Conservation (phyloP, 202 grass and related monocot species). For the Dendrocalamus latiflorus region DNA sequence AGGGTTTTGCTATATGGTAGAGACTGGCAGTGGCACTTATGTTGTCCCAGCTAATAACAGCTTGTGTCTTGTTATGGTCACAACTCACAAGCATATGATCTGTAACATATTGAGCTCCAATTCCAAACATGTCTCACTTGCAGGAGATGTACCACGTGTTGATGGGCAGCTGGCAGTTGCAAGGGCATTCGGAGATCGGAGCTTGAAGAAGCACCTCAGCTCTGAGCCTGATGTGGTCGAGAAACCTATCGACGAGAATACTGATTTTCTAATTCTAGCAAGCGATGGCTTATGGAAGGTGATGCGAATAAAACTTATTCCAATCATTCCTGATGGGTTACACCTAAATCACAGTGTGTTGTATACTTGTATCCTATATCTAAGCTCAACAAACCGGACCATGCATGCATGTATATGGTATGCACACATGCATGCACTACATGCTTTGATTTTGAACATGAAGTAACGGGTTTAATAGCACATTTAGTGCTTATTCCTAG, state of each 20-base stretch:
- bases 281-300: constrained; percentile 99
- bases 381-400: background rate
- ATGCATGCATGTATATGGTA: background rate
- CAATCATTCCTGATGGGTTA: background rate
- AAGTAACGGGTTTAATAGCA: background rate
- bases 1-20: too few relatives aligned
- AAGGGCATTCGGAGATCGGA: constrained; percentile 86
- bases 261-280: constrained; percentile 85
- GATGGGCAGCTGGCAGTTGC: constrained; percentile 95
- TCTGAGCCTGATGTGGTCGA: constrained; percentile 65
- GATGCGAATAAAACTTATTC: constrained; percentile 20
- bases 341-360: background rate
- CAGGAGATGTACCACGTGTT: constrained; percentile 92
- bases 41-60: background rate
- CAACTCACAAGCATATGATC: background rate
- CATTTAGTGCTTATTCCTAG: background rate
- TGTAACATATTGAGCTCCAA: constrained; percentile 1
- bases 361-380: background rate
- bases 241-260: constrained; percentile 54
- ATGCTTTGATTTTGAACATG: constrained; percentile 4
- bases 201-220: constrained; percentile 92
- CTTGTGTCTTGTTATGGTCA: background rate
- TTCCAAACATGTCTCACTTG: constrained; percentile 17
- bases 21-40: background rate
- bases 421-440: too few relatives aligned